Percentiles rank a stretch among this genome's conserved stretches.
Evolutionary conservation across 228 moss, liverwort and hornwort genomes (phyloP).

Genomic region (Sphagnum magellanicum): DNA sequence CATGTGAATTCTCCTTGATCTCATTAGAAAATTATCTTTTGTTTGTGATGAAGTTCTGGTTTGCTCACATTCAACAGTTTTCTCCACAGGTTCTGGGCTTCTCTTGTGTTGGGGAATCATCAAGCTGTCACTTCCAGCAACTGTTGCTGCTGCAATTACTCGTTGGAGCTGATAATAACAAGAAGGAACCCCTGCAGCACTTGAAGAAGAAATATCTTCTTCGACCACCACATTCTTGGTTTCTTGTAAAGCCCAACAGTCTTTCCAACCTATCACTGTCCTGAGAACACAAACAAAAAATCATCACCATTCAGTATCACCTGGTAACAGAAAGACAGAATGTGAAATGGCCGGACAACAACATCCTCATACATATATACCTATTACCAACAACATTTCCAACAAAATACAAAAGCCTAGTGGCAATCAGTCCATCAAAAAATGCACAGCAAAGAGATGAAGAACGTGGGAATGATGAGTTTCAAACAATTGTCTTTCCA

Average conservation of each 20-base stretch:
- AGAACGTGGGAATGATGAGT: too few species aligned
- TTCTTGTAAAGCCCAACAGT: background rate
- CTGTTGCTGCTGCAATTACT: too few species aligned
- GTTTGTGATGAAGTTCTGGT: background rate
- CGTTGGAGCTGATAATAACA: too few species aligned
- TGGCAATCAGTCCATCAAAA: background rate
- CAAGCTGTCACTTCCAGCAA: too few species aligned
- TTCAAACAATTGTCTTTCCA: too few species aligned
- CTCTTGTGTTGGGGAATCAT: background rate
- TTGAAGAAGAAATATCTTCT: background rate
- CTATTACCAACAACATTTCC: background rate
- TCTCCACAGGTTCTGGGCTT: background rate
- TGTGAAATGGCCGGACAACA: background rate
- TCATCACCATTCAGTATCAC: background rate
- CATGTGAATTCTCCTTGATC: background rate
- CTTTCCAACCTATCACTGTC: background rate
- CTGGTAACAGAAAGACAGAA: background rate
- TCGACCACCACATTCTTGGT: background rate
- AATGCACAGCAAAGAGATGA: too few species aligned
- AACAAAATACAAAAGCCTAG: background rate
- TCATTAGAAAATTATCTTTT: background rate
- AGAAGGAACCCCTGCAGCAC: background rate
- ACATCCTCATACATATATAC: background rate
- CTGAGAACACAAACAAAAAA: background rate
- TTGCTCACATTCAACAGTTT: background rate